Evolutionary conservation across 2,329 filamentous ascomycete genomes (phyloP).

Genomic region (Nannizzia gypsea): DNA sequence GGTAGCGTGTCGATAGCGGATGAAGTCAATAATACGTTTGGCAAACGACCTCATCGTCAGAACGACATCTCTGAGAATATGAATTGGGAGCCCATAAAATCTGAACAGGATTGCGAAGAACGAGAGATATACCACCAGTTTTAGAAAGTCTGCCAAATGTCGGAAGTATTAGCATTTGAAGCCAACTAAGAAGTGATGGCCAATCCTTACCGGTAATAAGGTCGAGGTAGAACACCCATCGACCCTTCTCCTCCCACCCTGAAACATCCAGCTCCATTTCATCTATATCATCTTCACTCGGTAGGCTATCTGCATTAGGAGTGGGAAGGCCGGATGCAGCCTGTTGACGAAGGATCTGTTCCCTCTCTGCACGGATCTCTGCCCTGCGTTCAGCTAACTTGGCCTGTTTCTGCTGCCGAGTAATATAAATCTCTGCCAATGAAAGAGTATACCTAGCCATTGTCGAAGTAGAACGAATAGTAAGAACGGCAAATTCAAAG

Average conservation of each 20-base stretch:
- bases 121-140: constrained; percentile 73
- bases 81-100: constrained; percentile 91
- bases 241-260: constrained; percentile 91
- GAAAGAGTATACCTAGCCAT: constrained; percentile 66
- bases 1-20: constrained; percentile 83
- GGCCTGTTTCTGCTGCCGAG: constrained; percentile 59
- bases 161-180: constrained; percentile 6
- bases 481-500: constrained; percentile 87
- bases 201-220: constrained; percentile 58
- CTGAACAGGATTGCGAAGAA: constrained; percentile 90
- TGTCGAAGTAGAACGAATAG: constrained; percentile 69
- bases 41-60: constrained; percentile 86
- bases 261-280: constrained; percentile 92
- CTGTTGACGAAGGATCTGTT: constrained; percentile 34
- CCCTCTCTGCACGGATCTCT: constrained; percentile 49
- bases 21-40: constrained; percentile 75
- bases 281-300: constrained; percentile 64
- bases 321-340: constrained; percentile 28
- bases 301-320: constrained; percentile 35
- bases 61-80: constrained; percentile 92
- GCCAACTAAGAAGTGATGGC: not conserved
- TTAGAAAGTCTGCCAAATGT: constrained; percentile 60
- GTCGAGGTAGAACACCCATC: constrained; percentile 82
- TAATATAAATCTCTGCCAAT: constrained; percentile 63
- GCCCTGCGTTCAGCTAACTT: constrained; percentile 56